A percentile compares a stretch with the other conserved stretches of the same genome.
phyloP scores from a whole-genome alignment of 176 grass and related monocot genomes.

The Carex kokanica region DNA sequence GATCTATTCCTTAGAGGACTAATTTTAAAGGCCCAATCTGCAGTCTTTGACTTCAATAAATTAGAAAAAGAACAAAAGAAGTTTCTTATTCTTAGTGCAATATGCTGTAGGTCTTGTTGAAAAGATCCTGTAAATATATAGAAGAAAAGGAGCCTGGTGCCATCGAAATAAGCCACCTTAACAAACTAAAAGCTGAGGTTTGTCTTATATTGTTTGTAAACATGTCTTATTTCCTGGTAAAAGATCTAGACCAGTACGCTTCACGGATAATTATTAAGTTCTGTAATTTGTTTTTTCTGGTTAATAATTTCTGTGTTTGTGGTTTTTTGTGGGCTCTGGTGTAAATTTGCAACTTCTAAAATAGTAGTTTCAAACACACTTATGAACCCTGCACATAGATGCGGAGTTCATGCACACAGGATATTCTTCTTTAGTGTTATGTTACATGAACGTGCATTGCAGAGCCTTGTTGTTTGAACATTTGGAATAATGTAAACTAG shows the following conservation, averaged over 20 bases:
- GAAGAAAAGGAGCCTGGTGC: conserved; percentile 35
- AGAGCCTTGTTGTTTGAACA: background rate
- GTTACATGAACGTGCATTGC: background rate
- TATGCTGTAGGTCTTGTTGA: conserved; percentile 61
- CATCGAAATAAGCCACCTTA: conserved; percentile 53
- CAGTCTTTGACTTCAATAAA: background rate
- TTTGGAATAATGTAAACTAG: background rate
- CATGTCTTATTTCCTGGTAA: background rate
- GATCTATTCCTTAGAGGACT: background rate
- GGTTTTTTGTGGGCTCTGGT: background rate
- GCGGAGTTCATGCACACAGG: background rate
- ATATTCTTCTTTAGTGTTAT: background rate
- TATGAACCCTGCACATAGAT: background rate
- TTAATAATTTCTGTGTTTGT: conserved; percentile 31
- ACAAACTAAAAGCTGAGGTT: conserved; percentile 70
- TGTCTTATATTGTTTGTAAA: conserved; percentile 20
- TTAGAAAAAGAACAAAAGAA: background rate
- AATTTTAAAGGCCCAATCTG: background rate
- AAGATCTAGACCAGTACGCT: background rate
- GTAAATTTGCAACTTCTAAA: background rate
- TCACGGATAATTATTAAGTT: conserved; percentile 18
- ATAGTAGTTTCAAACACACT: background rate
- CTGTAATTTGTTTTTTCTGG: conserved; percentile 26
- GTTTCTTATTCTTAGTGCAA: background rate
- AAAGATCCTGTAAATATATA: conserved; percentile 48